A percentile compares a stretch with the other conserved stretches of the same genome.
Conservation (phyloP, 805 yeast species). For the Pichia phayaonensis region DNA sequence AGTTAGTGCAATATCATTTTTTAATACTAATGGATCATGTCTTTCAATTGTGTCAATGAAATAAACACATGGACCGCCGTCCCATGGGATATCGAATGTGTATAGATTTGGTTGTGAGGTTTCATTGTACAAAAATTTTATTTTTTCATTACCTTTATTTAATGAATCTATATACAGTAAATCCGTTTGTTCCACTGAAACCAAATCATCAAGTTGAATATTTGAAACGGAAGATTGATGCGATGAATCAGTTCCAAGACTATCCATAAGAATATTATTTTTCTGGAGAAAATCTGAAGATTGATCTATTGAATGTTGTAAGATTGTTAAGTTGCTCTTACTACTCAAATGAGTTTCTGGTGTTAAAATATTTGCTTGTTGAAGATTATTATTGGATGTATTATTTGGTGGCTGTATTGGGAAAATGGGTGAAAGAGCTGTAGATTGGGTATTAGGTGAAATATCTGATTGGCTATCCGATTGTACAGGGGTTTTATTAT, state of each 20-base stretch:
- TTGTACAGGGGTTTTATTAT: too few species aligned
- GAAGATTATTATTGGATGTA: background rate
- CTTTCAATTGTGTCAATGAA: constrained; percentile 3
- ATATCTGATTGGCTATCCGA: background rate
- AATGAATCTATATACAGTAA: background rate
- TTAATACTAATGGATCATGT: constrained; percentile 4
- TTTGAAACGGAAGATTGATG: background rate
- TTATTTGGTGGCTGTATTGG: background rate
- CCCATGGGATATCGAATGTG: constrained; percentile 5
- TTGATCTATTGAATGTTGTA: background rate
- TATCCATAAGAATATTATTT: too few species aligned
- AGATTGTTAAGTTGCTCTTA: background rate
- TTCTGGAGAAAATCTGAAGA: background rate
- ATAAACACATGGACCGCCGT: constrained; percentile 3
- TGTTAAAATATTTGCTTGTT: background rate
- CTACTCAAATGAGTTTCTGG: background rate
- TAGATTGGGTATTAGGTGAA: background rate
- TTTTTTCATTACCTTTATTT: background rate
- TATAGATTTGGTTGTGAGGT: constrained; percentile 4
- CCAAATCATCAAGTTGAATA: constrained; percentile 1
- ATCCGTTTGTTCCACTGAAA: constrained; percentile 3
- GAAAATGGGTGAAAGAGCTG: background rate
- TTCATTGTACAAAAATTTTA: background rate
- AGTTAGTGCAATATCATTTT: background rate
- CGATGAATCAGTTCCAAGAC: background rate